Conservation (phyloP, 768 basidiomycete species). For the Leccinum sublutescens region DNA sequence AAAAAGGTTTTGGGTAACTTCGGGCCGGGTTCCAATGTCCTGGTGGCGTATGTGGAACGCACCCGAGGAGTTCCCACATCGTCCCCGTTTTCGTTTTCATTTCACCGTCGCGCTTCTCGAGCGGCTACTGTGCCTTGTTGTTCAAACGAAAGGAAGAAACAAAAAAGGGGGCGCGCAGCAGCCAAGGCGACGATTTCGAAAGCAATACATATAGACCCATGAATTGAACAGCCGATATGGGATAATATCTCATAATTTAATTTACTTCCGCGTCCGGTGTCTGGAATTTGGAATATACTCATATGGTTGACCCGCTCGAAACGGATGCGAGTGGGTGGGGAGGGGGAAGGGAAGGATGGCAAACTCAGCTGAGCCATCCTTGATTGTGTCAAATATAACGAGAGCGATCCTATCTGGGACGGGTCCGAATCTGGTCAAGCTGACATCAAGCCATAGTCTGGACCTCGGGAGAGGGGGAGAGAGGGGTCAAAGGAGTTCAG, state of each 20-base stretch:
- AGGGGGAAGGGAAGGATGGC: slow-evolving; percentile 1
- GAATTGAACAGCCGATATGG: background rate
- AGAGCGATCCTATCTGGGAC: slow-evolving; percentile 11
- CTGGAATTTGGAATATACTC: background rate
- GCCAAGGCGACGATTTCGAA: background rate
- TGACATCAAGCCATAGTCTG: slow-evolving; percentile 9
- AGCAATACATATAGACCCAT: background rate
- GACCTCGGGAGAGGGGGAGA: slow-evolving; percentile 7
- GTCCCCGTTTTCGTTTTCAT: background rate
- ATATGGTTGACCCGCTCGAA: slow-evolving; percentile 17
- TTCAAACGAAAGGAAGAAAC: background rate
- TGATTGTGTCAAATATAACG: slow-evolving; percentile 12
- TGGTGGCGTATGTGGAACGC: background rate
- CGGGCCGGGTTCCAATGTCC: slow-evolving; percentile 10
- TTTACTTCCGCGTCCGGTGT: slow-evolving; percentile 15
- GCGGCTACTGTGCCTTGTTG: slow-evolving; percentile 8
- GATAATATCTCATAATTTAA: slow-evolving; percentile 16
- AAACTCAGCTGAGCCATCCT: slow-evolving; percentile 8
- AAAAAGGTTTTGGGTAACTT: background rate
- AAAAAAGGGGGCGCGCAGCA: slow-evolving; percentile 1
- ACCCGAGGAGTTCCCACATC: slow-evolving; percentile 1
- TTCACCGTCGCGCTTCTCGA: background rate
- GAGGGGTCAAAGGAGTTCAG: background rate
- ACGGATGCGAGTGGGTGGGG: slow-evolving; percentile 13
- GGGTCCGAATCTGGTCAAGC: slow-evolving; percentile 18